Base-by-base conservation (phyloP, 306 rosid species). In the Quercus gilva region DNA sequence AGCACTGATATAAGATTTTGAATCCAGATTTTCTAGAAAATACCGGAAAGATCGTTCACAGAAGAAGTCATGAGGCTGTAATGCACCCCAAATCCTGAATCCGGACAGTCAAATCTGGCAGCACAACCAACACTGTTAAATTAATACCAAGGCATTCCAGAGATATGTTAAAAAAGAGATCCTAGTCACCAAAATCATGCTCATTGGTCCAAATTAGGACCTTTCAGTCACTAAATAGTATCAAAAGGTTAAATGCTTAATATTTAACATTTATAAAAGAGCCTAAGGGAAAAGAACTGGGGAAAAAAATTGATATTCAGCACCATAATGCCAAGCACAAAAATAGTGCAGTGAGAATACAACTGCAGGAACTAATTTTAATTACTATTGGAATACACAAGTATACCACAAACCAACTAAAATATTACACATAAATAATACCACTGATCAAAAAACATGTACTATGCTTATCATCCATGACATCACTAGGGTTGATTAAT, bases 21-120 rank as follows among this genome's bases (percentile, higher is more conserved):
- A 51, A 18, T 35, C 59, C 73, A 65, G 45, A 9, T 65, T 28
- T 45, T 2, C 29, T 18, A 75, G 33, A 67, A 72, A 17, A 60
- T 88, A 88, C 92, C 90, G 5, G 90, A 88, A 77, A 77, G 80
- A 76, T 81, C 82, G 21, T 81, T 81, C 69, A 67, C 84, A 28
- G 92, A 83, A 55, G 91, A 88, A 77, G 88, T 86, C 92, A 88
- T 88, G 81, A 82, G 85, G 86, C 61, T 31, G 70, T 45, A 70
- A 68, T 41, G 82, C 29, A 55, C 74, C 37, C 77, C 21, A 60
- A 76, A 72, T 37, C 79, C 78, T 20, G 67, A 76, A 72, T 28
- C 79, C 78, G 19, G 58, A 59, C 75, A 29, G 73, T 23, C 35
- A 82, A 74, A 78, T 76, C 88, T 87, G 73, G 73, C 76, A 86